Evolutionary conservation across 2,329 filamentous ascomycete genomes (phyloP).

Genomic region (Colletotrichum limetticola): DNA sequence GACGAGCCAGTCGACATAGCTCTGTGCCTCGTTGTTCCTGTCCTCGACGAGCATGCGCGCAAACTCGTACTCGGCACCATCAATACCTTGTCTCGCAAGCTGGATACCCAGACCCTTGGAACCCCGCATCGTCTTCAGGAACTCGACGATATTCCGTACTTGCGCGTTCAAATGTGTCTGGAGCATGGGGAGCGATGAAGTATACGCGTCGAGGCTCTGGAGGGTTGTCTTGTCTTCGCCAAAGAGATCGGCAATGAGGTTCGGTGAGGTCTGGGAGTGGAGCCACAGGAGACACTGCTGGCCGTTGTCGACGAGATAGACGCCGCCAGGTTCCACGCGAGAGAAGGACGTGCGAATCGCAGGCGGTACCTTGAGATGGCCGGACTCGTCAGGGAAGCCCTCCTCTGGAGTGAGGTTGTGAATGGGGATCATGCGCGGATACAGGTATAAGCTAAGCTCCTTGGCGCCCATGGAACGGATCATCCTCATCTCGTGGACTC

Average conservation of each 20-base stretch:
- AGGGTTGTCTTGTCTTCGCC: constrained; percentile 78
- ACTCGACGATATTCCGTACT: constrained; percentile 92
- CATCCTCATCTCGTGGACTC: constrained; percentile 91
- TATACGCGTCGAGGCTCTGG: constrained; percentile 83
- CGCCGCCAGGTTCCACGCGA: constrained; percentile 90
- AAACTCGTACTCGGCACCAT: constrained; percentile 97
- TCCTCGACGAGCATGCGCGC: constrained; percentile 92
- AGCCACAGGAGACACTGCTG: constrained; percentile 94
- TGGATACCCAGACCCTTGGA: constrained; percentile 91
- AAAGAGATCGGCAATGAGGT: constrained; percentile 90
- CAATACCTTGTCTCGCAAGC: constrained; percentile 89
- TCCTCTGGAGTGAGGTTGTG: constrained; percentile 90
- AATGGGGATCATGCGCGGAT: constrained; percentile 90
- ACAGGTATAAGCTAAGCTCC: constrained; percentile 91
- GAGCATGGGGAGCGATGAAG: constrained; percentile 81
- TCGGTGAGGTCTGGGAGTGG: constrained; percentile 90
- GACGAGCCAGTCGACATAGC: constrained; percentile 98
- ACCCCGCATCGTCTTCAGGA: constrained; percentile 81
- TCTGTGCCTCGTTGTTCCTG: constrained; percentile 96
- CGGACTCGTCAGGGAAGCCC: constrained; percentile 92
- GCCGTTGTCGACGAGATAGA: constrained; percentile 94
- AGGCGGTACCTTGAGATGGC: constrained; percentile 86
- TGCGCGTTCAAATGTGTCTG: constrained; percentile 95
- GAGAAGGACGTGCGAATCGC: constrained; percentile 85
- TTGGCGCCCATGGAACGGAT: constrained; percentile 86